Evolutionary conservation across 2,329 filamentous ascomycete species (phyloP).

Genomic region (Cercospora sojina): DNA sequence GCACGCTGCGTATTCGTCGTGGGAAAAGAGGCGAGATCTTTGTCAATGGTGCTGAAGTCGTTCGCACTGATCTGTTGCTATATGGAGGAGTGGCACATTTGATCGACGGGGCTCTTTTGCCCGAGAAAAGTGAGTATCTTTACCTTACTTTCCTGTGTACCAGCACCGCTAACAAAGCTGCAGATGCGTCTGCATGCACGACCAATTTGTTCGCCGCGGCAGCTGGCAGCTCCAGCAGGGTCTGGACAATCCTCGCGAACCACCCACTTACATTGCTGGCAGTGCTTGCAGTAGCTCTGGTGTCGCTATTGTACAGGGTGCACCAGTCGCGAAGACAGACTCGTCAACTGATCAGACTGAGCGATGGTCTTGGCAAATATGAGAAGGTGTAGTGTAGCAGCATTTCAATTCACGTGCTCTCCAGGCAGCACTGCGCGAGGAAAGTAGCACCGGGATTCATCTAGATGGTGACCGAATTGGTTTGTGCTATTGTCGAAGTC

Average conservation of each 20-base stretch:
- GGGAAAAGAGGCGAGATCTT: conserved; percentile 15
- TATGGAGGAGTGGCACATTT: conserved; percentile 28
- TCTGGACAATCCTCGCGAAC: background rate
- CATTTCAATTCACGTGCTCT: background rate
- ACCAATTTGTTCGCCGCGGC: background rate
- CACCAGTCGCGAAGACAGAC: background rate
- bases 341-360: background rate
- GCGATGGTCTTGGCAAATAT: conserved; percentile 1
- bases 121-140: background rate
- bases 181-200: background rate
- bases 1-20: background rate
- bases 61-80: conserved; percentile 22
- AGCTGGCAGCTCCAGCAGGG: background rate
- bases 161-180: background rate
- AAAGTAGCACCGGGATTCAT: background rate
- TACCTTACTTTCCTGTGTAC: background rate
- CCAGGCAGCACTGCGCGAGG: background rate
- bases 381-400: conserved; percentile 8
- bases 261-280: background rate
- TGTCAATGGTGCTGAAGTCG: conserved; percentile 17
- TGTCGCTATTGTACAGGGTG: background rate
- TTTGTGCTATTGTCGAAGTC: background rate
- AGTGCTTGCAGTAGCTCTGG: background rate
- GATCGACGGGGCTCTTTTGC: conserved; percentile 17
- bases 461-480: background rate